Evolutionary conservation across 805 yeast genomes (phyloP), one percentile per base, ranked within the genome.

Genomic region (Myxozyma vanderwaltii): DNA sequence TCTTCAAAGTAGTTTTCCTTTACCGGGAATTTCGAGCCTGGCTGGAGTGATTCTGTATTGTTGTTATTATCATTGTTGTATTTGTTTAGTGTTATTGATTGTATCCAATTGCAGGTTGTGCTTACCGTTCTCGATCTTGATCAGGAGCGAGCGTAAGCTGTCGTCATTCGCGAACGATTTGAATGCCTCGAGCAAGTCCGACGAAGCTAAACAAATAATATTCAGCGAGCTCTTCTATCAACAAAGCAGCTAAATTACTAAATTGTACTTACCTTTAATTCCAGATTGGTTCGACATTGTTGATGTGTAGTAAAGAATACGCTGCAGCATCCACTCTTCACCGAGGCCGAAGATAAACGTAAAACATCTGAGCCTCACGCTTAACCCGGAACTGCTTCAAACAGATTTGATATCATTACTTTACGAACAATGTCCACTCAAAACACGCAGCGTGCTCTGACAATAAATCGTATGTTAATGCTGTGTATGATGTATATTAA

Each of bases 281-380:
- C 90, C 89, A 0, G 88, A 83, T 69, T 83, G 88, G 59, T 76
- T 81, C 1, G 90, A 85, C 90, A 86, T 85, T 38, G 31, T 38
- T 29, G 40, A n/a, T 27, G 7, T 26, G n/a, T 19, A 2, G 29
- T 50, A 39, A 7, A 3, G 12, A 10, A 3, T 7, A 17, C 36
- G 35, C 10, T 4, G 33, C 26, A 6, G 44, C 21, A 19, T 12
- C 13, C 38, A 10, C 13, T 17, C n/a, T n/a, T n/a, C n/a, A n/a
- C n/a, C n/a, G n/a, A n/a, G n/a, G n/a, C n/a, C n/a, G n/a, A n/a
- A n/a, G n/a, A n/a, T n/a, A n/a, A n/a, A n/a, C n/a, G n/a, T n/a
- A n/a, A n/a, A n/a, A 4, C 13, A 10, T 21, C 6, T 31, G 29
- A 35, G 41, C 51, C 51, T 46, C 51, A 49, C 53, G n/a, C 33